These are phyloP conservation scores for Colletotrichum filicis DNA, from an alignment of 2,329 filamentous ascomycete species.

Conservation along the genomic window DNA sequence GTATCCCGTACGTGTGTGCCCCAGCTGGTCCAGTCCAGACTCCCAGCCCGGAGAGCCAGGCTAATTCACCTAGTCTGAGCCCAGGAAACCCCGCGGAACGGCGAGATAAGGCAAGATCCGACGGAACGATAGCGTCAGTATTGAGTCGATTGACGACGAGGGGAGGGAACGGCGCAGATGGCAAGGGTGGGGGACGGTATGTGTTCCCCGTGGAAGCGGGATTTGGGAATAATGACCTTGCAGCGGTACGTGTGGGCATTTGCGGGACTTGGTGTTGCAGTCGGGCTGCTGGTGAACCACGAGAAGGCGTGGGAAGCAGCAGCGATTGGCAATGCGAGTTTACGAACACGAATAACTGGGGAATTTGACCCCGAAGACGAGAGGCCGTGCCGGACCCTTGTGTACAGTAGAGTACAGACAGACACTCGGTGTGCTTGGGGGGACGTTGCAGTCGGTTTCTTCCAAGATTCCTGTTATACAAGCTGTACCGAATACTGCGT, in stretches of 20 bases:
- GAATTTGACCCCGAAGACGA: background rate
- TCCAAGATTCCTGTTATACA: background rate
- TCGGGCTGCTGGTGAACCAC: constrained; percentile 12
- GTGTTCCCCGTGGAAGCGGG: background rate
- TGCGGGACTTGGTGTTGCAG: constrained; percentile 10
- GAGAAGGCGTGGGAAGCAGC: background rate
- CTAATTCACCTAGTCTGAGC: background rate
- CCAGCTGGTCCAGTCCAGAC: background rate
- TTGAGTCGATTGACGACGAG: background rate
- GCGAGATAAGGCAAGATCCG: constrained; percentile 13
- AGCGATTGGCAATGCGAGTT: constrained; percentile 13
- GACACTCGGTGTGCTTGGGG: background rate
- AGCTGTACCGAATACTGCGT: background rate
- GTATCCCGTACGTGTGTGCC: background rate
- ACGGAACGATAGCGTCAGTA: background rate
- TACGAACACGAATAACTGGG: constrained; percentile 33
- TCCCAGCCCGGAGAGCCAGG: no score
- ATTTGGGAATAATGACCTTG: background rate
- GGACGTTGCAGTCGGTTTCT: background rate
- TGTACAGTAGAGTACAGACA: background rate
- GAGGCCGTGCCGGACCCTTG: background rate
- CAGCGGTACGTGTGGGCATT: background rate
- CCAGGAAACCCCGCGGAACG: constrained; percentile 1
- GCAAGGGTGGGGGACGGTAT: background rate
- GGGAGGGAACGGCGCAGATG: background rate